Evolutionary conservation across 192 early-diverging fungal species (phyloP), one percentile per base, ranked within the genome.

Genomic region (Rhizoclosmatium sp.): DNA sequence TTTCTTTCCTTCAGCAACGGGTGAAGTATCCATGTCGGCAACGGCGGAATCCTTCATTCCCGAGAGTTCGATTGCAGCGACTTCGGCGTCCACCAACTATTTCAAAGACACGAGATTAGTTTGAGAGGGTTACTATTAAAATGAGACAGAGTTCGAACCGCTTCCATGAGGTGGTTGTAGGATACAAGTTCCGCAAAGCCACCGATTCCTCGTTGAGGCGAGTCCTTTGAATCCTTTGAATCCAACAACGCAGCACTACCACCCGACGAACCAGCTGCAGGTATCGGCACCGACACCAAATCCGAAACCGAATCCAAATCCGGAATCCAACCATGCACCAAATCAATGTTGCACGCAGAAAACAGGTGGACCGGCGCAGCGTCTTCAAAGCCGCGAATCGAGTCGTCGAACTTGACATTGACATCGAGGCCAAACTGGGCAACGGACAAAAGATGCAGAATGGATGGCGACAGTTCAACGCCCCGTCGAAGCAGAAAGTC

Each of bases 271-370:
- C 2, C 89, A 75, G 4, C 79, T 81, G 66, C 90, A 90, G 3
- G 92, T 85, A 10, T 83, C 82, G 21, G 91, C 88, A 65, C 93
- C 93, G 31, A 89, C 91, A 23, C 94, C 89, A 96, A 96, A 99
- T 19, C 97, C 97, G 83, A 98, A 96, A 56, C 94, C 93, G 5
- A 98, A 80, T 21, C 89, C 76, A 75, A 97, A 96, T 5, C 92
- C 85, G 69, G 92, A 89, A 82, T 98, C 98, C 46, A 97, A 81
- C 0, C 81, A 85, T 31, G 87, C 80, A 69, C 89, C 89, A 46
- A 82, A 88, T 31, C 90, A 48, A 2, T 86, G 78, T 78, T 95
- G 94, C 84, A 98, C 96, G 12, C 87, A 91, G 67, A 85, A 85
- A 47, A 93, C 91, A 14, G 89, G 31, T 31, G 31, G 31, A 31